A percentile compares a stretch with the other conserved stretches of the same genome.
Conservation (phyloP, 108 stramenopile genomes). For the Cyclotella choctawhatcheeana region DNA sequence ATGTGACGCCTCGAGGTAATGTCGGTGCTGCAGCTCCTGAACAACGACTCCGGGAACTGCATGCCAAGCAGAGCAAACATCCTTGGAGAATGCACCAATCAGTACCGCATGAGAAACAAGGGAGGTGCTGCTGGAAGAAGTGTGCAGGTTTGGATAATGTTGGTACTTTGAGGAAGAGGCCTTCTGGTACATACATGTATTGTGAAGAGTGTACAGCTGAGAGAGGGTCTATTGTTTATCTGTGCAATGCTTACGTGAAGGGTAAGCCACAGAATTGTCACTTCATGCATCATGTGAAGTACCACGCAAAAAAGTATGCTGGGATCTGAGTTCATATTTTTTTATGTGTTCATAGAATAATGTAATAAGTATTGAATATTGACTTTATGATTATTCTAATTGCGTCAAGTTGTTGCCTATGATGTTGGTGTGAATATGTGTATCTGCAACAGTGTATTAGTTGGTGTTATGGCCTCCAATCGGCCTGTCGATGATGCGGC, state of each 20-base stretch:
- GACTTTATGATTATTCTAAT: too few relatives aligned
- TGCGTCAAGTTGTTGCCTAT: too few relatives aligned
- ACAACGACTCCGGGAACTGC: neutral
- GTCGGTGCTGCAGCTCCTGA: neutral
- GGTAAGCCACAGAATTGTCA: neutral
- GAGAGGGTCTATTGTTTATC: neutral
- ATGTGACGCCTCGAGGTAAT: neutral
- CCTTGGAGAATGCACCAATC: conserved; percentile 13
- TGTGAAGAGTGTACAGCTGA: conserved; percentile 11
- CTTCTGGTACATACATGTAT: neutral
- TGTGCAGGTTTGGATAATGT: neutral
- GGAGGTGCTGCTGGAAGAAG: neutral
- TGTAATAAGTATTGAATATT: too few relatives aligned
- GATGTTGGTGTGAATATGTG: too few relatives aligned
- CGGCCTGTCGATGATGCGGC: too few relatives aligned
- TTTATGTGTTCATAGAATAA: too few relatives aligned
- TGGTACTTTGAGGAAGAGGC: neutral
- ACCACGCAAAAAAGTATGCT: neutral
- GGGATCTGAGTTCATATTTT: too few relatives aligned
- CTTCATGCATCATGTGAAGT: neutral
- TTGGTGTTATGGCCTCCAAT: too few relatives aligned
- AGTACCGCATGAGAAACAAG: neutral
- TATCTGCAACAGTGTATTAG: too few relatives aligned
- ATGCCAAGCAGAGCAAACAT: neutral
- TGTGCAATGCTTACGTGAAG: neutral